Evolutionary conservation across 352 stramenopile genomes (phyloP), one percentile per base, ranked within the genome.

Genomic region (Phytophthora pseudosyringae): DNA sequence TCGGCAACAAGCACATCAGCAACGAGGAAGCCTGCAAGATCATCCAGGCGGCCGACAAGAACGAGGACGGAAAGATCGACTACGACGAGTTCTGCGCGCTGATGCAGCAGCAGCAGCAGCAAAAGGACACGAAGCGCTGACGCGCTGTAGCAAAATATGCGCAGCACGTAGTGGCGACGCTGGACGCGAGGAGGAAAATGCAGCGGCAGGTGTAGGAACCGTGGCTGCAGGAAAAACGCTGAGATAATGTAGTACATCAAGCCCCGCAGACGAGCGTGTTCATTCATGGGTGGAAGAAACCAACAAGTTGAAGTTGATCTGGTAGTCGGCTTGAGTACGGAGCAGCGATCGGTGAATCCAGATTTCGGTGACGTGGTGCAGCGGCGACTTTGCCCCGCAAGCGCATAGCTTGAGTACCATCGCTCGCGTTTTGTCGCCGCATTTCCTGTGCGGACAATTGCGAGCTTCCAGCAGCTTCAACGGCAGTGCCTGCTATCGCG

Each of bases 31-130:
- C 78, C 28, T 46, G 67, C 10, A 81, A 86, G 39, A 86, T 97
- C 58, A 85, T 94, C 26, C 48, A 80, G 31, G 67, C 75, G 0
- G 87, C 92, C 0, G 91, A 98, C 59, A 82, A 71, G 31, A 95
- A 97, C 61, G 71, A 81, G 49, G 90, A 96, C 46, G 86, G 88
- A 31, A 81, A 86, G 25, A 96, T 98, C 51, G 93, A 94, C 57
- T 96, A 90, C 59, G 44, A 85, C 0, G 91, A 98, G 60, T 98
- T 98, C 41, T 81, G 81, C 26, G 53, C 64, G 6, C 67, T 89
- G 45, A 91, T 91, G 80, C 78, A 73, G 33, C 61, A 72, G 53
- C 43, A 69, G 36, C n/a, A 46, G 25, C 6, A 46, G 25, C n/a
- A n/a, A n/a, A 15, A 53, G 11, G 28, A 53, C 2, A 64, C 52